These are phyloP conservation scores for Paxillus rubicundulus DNA, from an alignment of 768 basidiomycete genomes.

Conservation along the genomic window DNA sequence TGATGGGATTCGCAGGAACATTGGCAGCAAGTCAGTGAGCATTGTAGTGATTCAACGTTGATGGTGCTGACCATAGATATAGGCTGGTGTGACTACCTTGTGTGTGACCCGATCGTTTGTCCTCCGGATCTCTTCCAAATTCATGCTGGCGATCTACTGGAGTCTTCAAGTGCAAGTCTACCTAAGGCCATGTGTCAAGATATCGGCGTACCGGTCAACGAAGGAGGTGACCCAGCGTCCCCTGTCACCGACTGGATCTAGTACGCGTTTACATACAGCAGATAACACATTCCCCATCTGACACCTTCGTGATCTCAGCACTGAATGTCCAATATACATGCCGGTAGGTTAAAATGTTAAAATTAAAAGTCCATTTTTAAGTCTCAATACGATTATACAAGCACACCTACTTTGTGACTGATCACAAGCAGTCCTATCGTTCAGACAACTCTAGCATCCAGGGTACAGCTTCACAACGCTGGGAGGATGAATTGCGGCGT, in stretches of 20 bases:
- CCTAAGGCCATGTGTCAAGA: conserved; percentile 11
- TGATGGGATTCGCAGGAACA: conserved; percentile 53
- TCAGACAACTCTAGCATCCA: conserved; percentile 9
- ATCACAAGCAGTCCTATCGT: conserved; percentile 46
- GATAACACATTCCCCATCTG: not conserved
- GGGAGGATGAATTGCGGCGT: conserved; percentile 39
- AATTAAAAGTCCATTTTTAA: not conserved
- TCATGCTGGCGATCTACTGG: conserved; percentile 19
- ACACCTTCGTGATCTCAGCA: conserved; percentile 23
- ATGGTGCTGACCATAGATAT: conserved; percentile 1
- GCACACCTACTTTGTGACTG: conserved; percentile 50
- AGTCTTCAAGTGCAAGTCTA: not conserved
- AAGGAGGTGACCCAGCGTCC: conserved; percentile 42
- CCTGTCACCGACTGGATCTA: conserved; percentile 41
- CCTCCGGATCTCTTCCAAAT: conserved; percentile 39
- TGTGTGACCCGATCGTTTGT: conserved; percentile 43
- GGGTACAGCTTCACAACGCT: conserved; percentile 24
- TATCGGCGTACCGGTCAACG: conserved; percentile 34
- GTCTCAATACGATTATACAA: conserved; percentile 13
- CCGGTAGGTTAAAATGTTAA: conserved; percentile 31
- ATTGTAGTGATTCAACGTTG: not conserved
- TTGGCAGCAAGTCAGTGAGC: conserved; percentile 34
- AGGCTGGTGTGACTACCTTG: conserved; percentile 51
- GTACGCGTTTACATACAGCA: conserved; percentile 27
- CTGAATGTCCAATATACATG: conserved; percentile 47